These are phyloP conservation scores for Umbelopsis ramanniana DNA, from an alignment of 192 early-diverging fungal species.

Conservation along the genomic window DNA sequence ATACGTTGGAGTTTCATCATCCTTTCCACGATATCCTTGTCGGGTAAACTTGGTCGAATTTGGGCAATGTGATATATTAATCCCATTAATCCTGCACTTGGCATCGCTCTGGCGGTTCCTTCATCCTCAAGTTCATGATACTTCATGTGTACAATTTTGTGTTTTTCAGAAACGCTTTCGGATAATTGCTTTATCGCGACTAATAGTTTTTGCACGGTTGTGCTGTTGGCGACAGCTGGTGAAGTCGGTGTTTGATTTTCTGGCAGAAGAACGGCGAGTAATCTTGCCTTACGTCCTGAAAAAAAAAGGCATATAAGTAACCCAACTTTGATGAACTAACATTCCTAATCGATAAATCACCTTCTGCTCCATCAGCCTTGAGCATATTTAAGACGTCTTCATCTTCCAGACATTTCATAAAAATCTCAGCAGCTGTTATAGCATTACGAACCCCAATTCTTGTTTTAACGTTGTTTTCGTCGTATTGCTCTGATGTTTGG, in stretches of 20 bases:
- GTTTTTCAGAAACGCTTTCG: constrained; percentile 31
- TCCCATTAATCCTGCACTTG: constrained; percentile 45
- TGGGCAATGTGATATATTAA: constrained; percentile 45
- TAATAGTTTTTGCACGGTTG: constrained; percentile 30
- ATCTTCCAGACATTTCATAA: neutral
- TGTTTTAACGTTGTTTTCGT: neutral
- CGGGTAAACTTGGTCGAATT: constrained; percentile 38
- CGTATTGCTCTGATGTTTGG: neutral
- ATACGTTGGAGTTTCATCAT: constrained; percentile 40
- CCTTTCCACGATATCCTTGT: constrained; percentile 37
- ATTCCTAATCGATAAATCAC: neutral
- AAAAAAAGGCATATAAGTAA: neutral
- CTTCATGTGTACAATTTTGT: constrained; percentile 43
- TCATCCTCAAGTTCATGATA: constrained; percentile 49
- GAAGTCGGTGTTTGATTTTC: constrained; percentile 18
- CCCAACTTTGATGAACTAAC: neutral
- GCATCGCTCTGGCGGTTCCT: constrained; percentile 48
- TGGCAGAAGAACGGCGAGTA: constrained; percentile 6
- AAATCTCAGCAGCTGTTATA: neutral
- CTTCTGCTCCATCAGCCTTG: constrained; percentile 3
- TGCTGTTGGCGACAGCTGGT: constrained; percentile 9
- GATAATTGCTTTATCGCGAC: constrained; percentile 34
- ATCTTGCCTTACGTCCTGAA: constrained; percentile 32
- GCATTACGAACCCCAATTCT: neutral
- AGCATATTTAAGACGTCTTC: neutral